A percentile compares a stretch with the other conserved stretches of the same genome.
These are phyloP conservation scores for Beauveria rudraprayagi DNA, from an alignment of 2,329 filamentous ascomycete genomes.

Conservation along the genomic window DNA sequence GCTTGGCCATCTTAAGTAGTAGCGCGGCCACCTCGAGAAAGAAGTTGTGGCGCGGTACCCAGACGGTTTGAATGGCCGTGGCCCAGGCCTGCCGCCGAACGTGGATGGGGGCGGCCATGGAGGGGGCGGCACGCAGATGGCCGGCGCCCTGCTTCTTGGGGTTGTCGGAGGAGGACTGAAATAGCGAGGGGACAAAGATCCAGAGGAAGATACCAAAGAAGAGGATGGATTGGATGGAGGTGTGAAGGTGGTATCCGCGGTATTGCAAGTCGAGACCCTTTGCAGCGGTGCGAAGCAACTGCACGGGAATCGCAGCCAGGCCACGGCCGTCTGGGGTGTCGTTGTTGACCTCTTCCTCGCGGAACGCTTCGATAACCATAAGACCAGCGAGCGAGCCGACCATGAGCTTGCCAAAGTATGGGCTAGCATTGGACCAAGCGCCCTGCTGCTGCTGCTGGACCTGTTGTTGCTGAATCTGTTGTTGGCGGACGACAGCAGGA, in stretches of 20 bases:
- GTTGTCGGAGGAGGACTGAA: conserved; percentile 37
- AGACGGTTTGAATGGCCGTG: conserved; percentile 85
- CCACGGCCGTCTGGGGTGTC: conserved; percentile 59
- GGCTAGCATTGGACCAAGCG: conserved; percentile 46
- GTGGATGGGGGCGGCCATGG: conserved; percentile 72
- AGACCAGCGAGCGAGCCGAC: conserved; percentile 84
- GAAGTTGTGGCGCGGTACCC: conserved; percentile 82
- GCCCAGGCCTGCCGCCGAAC: conserved; percentile 86
- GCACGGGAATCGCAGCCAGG: conserved; percentile 55
- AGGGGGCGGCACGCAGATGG: conserved; percentile 50
- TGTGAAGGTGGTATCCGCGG: conserved; percentile 46
- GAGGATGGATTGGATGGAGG: conserved; percentile 44
- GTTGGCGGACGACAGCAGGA: conserved; percentile 42
- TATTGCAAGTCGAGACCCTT: conserved; percentile 43
- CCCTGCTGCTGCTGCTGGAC: conserved; percentile 38
- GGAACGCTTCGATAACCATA: conserved; percentile 81
- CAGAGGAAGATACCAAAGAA: conserved; percentile 47
- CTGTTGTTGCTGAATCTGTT: conserved; percentile 47
- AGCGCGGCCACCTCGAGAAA: conserved; percentile 78
- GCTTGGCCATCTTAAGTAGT: conserved; percentile 70
- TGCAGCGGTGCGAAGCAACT: conserved; percentile 43
- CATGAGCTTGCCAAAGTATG: conserved; percentile 72
- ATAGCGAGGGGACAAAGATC: conserved; percentile 46
- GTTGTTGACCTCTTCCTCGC: conserved; percentile 55
- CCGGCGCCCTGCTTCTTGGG: conserved; percentile 41